Conservation (phyloP, 306 rosid species). For the Fragaria nilgerrensis region DNA sequence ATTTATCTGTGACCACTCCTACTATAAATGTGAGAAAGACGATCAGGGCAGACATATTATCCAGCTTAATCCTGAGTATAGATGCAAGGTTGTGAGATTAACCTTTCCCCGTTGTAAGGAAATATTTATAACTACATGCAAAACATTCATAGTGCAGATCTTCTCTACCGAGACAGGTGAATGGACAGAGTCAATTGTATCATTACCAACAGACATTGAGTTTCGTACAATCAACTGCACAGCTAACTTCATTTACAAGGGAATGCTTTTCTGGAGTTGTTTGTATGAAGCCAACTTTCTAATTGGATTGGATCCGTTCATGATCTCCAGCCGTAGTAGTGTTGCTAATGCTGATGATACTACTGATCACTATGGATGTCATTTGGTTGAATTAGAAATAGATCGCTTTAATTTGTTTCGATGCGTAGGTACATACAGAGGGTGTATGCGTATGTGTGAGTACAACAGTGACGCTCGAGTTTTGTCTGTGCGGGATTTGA, state of each 20-base stretch:
- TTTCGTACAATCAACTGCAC: not conserved
- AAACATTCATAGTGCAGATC: not conserved
- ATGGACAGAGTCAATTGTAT: not conserved
- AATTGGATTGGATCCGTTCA: not conserved
- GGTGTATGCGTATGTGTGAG: not conserved
- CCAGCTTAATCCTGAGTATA: not conserved
- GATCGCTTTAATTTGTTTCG: not conserved
- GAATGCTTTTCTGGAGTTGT: not conserved
- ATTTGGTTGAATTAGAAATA: too few relatives aligned
- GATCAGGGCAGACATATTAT: not conserved
- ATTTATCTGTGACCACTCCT: not conserved
- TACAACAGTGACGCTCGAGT: not conserved
- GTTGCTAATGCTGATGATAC: not conserved
- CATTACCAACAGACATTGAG: not conserved
- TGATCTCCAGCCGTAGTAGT: not conserved
- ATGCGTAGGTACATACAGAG: not conserved
- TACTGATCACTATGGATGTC: not conserved
- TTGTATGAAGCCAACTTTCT: not conserved
- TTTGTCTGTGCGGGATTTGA: too few relatives aligned
- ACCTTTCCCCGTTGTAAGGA: not conserved
- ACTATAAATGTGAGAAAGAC: not conserved
- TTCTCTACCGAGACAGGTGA: not conserved
- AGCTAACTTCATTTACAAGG: not conserved
- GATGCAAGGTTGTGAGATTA: not conserved
- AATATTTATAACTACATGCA: not conserved